phyloP scores from a whole-genome alignment of 1,284 basidiomycete species.

The Abortiporus biennis region DNA sequence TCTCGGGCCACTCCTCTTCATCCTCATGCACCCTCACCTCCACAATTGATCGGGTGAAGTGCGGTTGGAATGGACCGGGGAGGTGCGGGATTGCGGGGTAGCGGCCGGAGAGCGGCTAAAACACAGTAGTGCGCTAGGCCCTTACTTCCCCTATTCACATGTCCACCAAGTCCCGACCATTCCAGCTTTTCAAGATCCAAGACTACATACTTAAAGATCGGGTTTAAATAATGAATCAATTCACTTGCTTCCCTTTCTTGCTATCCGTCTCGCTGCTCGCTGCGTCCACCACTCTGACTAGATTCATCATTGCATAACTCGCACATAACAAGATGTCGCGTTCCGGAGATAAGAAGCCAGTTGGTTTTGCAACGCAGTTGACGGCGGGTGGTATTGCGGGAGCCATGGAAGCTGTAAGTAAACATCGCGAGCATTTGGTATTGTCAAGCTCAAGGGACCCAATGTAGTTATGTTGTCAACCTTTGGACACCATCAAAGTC shows the following conservation, averaged over 20 bases:
- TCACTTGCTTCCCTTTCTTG: no score
- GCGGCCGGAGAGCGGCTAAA: conserved; percentile 8
- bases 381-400: conserved; percentile 90
- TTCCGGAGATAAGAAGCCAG: conserved; percentile 59
- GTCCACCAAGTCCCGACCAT: no score
- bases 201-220: no score
- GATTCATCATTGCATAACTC: no score
- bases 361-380: conserved; percentile 85
- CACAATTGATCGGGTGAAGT: not conserved
- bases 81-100: not conserved
- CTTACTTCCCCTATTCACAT: conserved; percentile 4
- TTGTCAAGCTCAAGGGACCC: no score
- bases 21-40: not conserved
- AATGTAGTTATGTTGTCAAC: conserved; percentile 76
- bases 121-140: not conserved
- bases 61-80: conserved; percentile 3
- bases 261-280: not conserved
- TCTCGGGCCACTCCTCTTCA: no score
- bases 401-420: conserved; percentile 82
- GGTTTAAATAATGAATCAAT: no score
- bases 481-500: conserved; percentile 96
- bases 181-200: no score
- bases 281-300: no score
- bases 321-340: conserved; percentile 67
- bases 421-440: not conserved